A percentile compares a stretch with the other conserved stretches of the same genome.
Evolutionary conservation across 345 rosid species (phyloP).

Genomic region (Syzygium grande): DNA sequence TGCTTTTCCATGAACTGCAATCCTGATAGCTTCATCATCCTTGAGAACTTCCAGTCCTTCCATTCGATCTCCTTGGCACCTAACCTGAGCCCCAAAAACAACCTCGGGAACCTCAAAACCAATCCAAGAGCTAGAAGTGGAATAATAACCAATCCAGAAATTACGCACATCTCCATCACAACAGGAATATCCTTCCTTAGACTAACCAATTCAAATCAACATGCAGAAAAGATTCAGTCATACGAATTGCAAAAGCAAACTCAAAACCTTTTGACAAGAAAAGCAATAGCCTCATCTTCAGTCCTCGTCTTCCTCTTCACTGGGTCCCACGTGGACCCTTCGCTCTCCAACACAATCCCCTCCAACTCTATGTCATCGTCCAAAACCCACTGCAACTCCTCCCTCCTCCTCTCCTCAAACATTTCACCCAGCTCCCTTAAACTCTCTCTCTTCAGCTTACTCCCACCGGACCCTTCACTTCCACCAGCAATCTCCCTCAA

Average conservation of each 20-base stretch:
- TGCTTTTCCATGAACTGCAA: conserved; percentile 77
- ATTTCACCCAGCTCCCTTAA: conserved; percentile 59
- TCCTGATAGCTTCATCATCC: conserved; percentile 86
- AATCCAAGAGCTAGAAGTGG: neutral
- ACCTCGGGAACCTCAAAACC: neutral
- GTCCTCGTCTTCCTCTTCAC: conserved; percentile 49
- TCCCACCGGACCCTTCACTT: conserved; percentile 33
- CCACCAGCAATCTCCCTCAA: conserved; percentile 47
- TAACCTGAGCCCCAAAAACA: conserved; percentile 32
- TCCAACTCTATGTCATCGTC: conserved; percentile 68
- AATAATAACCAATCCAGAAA: neutral
- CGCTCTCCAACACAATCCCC: conserved; percentile 11
- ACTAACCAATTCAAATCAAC: neutral
- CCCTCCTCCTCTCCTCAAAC: conserved; percentile 33
- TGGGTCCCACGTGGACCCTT: conserved; percentile 28
- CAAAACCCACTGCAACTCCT: conserved; percentile 72
- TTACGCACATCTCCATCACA: neutral
- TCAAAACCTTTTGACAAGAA: conserved; percentile 61
- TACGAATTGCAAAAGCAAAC: neutral
- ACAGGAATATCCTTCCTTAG: neutral
- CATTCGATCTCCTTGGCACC: conserved; percentile 52
- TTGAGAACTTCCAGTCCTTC: conserved; percentile 85
- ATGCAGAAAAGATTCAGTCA: neutral
- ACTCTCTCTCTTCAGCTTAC: conserved; percentile 37
- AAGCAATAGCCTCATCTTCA: conserved; percentile 58